phyloP scores from a whole-genome alignment of 2,329 filamentous ascomycete species.

The Phoma sp. region DNA sequence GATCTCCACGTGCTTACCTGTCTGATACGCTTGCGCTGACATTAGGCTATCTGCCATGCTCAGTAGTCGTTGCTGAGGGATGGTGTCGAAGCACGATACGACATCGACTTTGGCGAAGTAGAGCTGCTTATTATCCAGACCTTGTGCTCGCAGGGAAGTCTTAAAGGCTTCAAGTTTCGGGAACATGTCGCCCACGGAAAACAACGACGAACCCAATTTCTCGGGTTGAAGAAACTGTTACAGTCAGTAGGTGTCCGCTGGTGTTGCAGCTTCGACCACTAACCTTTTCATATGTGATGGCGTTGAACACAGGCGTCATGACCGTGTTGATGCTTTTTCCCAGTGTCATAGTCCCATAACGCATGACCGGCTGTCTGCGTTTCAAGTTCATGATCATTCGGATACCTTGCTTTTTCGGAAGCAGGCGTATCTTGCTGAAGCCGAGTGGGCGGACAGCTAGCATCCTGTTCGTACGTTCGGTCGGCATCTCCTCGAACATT shows the following conservation, averaged over 20 bases:
- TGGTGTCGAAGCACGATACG: constrained; percentile 91
- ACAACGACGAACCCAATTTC: constrained; percentile 78
- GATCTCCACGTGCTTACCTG: constrained; percentile 78
- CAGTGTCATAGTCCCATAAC: constrained; percentile 63
- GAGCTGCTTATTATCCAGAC: constrained; percentile 55
- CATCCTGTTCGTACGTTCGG: constrained; percentile 62
- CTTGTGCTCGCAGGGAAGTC: constrained; percentile 50
- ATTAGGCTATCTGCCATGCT: constrained; percentile 66
- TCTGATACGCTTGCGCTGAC: constrained; percentile 69
- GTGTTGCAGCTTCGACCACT: constrained; percentile 1
- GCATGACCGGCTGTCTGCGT: constrained; percentile 63
- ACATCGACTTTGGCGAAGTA: constrained; percentile 96
- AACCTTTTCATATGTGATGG: constrained; percentile 81
- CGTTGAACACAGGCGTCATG: constrained; percentile 75
- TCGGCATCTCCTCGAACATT: constrained; percentile 81
- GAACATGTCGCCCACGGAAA: constrained; percentile 83
- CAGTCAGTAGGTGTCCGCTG: constrained; percentile 13
- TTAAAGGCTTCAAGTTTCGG: constrained; percentile 75
- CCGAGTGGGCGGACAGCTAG: constrained; percentile 72
- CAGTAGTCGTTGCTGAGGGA: constrained; percentile 80
- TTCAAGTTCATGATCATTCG: constrained; percentile 89
- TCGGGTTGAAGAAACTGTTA: constrained; percentile 52
- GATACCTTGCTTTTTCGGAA: constrained; percentile 80
- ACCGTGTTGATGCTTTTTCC: constrained; percentile 73
- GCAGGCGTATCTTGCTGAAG: constrained; percentile 77